These are phyloP conservation scores for Lanmaoa pseudosensibilis DNA, from an alignment of 768 basidiomycete species.

Conservation along the genomic window DNA sequence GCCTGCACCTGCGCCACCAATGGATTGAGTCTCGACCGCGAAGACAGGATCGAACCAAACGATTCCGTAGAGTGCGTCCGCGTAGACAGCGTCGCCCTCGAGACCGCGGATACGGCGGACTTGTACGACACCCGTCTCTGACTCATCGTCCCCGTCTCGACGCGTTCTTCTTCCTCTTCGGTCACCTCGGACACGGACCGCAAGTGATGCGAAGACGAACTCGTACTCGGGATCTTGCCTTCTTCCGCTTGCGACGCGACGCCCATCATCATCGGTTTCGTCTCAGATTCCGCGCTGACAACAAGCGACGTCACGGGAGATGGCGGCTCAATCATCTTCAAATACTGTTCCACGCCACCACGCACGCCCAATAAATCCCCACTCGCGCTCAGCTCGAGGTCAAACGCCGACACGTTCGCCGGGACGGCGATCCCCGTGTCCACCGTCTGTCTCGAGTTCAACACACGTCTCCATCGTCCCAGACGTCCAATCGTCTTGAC, in stretches of 20 bases:
- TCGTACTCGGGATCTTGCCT: slow-evolving; percentile 4
- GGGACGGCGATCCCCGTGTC: slow-evolving; percentile 38
- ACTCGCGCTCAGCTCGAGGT: slow-evolving; percentile 60
- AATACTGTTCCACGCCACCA: slow-evolving; percentile 65
- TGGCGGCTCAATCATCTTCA: slow-evolving; percentile 53
- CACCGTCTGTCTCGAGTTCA: slow-evolving; percentile 48
- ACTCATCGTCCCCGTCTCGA: slow-evolving; percentile 18
- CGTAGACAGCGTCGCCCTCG: slow-evolving; percentile 21
- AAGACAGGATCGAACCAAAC: slow-evolving; percentile 34
- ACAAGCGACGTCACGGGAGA: slow-evolving; percentile 20
- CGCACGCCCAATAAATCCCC: slow-evolving; percentile 61
- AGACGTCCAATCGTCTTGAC: slow-evolving; percentile 81
- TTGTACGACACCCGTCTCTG: slow-evolving; percentile 20
- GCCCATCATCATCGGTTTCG: neutral
- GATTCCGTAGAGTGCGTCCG: slow-evolving; percentile 36
- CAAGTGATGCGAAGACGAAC: slow-evolving; percentile 20
- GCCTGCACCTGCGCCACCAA: slow-evolving; percentile 36
- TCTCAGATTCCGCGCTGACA: slow-evolving; percentile 1
- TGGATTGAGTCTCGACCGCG: slow-evolving; percentile 30
- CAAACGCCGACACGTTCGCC: slow-evolving; percentile 66
- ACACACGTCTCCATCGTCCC: slow-evolving; percentile 78
- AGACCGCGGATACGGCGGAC: slow-evolving; percentile 22
- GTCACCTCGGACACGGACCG: slow-evolving; percentile 34
- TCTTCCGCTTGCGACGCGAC: slow-evolving; percentile 1
- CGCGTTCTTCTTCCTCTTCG: slow-evolving; percentile 30